Evolutionary conservation across 768 basidiomycete genomes (phyloP), one percentile per base, ranked within the genome.

Genomic region (Nevesoporus exiguus): DNA sequence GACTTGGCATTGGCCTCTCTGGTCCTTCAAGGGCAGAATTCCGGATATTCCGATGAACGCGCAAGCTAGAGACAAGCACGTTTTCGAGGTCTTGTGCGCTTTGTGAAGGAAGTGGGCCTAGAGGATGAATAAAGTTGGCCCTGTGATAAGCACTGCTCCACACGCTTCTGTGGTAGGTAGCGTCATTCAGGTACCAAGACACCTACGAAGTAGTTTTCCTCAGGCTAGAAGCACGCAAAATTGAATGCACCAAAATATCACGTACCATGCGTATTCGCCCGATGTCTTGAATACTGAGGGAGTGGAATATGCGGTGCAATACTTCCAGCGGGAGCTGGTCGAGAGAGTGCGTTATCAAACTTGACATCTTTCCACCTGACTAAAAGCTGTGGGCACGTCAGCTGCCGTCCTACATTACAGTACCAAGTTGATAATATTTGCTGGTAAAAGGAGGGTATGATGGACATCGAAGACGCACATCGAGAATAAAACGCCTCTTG

Each of bases 61-160:
- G 60, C 21, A 39, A 57, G 24, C 59, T 53, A 3, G 51, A 14
- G 17, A 61, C 42, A 17, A 66, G 51, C 1, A 31, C 42, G 0
- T 42, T 30, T 53, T 65, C 65, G 9, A 65, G 48, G 27, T 59
- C 59, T 21, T 17, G 30, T 9, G 52, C 47, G 4, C 53, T 53
- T 21, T 64, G 62, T 1, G 44, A 57, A 22, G 21, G 49, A 10
- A 57, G 53, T 11, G 62, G 65, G 0, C 64, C 64, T 2, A 65
- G 62, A 19, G 55, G 62, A n/a, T 43, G 46, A 49, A 64, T n/a
- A 14, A 64, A 52, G 7, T 49, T 13, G 30, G 55, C 45, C 1
- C 22, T 41, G 30, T 57, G 52, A 55, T 64, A 64, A n/a, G 49
- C 52, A 5, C 51, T 19, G 11, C 50, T 52, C 65, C 64, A 65